Conservation (phyloP, 768 basidiomycete species). For the Kondoa subrosea region DNA sequence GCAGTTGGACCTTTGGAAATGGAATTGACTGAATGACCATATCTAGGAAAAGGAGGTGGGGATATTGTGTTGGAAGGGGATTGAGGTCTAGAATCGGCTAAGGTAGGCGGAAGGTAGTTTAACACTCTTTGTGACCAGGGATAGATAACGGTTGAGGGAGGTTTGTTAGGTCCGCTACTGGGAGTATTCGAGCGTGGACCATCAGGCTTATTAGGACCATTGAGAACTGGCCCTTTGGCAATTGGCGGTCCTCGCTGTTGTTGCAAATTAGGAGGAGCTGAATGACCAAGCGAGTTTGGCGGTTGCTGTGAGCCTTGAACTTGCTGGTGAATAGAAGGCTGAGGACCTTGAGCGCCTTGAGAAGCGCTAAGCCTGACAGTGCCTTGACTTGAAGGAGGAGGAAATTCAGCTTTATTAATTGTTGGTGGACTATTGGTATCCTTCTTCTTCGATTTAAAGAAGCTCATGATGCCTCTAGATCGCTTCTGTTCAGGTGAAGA, state of each 20-base stretch:
- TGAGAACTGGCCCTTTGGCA: not conserved
- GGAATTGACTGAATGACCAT: constrained; percentile 80
- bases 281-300: not conserved
- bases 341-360: not conserved
- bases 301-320: not conserved
- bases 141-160: not conserved
- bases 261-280: not conserved
- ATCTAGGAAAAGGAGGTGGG: constrained; percentile 83
- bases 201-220: not conserved
- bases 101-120: not conserved
- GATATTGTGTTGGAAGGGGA: constrained; percentile 33
- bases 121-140: constrained; percentile 2
- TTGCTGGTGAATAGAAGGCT: not conserved
- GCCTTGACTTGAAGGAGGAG: not conserved
- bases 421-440: not conserved
- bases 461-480: not conserved
- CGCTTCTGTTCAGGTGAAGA: not conserved
- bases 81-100: constrained; percentile 1
- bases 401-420: not conserved
- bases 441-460: not conserved
- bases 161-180: not conserved
- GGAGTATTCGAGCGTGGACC: not conserved
- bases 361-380: not conserved
- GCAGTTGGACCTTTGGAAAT: constrained; percentile 44
- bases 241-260: not conserved